phyloP scores from a whole-genome alignment of 805 yeast genomes.

The Candida montana region DNA sequence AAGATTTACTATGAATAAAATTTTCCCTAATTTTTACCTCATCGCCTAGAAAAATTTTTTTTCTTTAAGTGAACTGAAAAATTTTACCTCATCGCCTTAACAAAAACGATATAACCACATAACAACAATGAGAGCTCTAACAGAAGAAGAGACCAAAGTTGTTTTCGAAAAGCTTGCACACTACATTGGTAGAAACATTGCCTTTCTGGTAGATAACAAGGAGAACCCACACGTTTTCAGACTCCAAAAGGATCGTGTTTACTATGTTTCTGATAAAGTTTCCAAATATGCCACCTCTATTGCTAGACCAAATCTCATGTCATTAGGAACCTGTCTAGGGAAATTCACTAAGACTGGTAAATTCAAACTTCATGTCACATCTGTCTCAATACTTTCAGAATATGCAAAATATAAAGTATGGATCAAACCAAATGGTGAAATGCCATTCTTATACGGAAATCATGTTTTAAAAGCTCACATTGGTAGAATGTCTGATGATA shows the following conservation, averaged over 20 bases:
- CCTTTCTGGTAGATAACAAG: constrained; percentile 69
- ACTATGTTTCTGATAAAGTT: constrained; percentile 78
- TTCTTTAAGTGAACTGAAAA: constrained; percentile 1
- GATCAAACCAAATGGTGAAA: constrained; percentile 96
- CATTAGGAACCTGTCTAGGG: constrained; percentile 89
- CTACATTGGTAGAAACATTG: constrained; percentile 93
- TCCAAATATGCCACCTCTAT: constrained; percentile 88
- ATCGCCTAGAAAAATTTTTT: not conserved
- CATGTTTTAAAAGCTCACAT: constrained; percentile 94
- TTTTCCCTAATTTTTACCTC: too few relatives aligned
- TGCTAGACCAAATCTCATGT: constrained; percentile 85
- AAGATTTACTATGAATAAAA: not conserved
- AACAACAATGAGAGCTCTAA: constrained; percentile 75
- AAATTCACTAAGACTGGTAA: constrained; percentile 97
- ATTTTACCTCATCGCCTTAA: not conserved
- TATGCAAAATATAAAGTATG: constrained; percentile 91
- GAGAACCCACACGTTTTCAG: constrained; percentile 92
- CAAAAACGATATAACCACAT: not conserved
- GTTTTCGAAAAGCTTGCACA: constrained; percentile 95
- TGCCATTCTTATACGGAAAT: constrained; percentile 96
- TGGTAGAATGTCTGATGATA: constrained; percentile 95
- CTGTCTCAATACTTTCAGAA: constrained; percentile 74
- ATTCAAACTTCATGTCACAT: constrained; percentile 91
- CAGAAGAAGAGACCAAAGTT: constrained; percentile 94
- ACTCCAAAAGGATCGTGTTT: constrained; percentile 93